Conservation (phyloP, 257 asterid genomes). For the Osmanthus fragrans region DNA sequence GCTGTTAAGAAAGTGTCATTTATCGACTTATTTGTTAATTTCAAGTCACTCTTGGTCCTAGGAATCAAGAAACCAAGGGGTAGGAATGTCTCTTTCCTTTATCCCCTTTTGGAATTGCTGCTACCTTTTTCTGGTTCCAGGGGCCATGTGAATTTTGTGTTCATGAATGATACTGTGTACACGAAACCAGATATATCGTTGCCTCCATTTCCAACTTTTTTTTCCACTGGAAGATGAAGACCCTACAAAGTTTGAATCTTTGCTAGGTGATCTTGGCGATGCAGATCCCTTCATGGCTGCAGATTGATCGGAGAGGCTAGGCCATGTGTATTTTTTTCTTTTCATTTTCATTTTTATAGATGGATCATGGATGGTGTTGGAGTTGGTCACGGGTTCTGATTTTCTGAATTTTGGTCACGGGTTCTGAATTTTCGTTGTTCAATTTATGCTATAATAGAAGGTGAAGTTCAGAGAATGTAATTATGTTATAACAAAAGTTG, state of each 20-base stretch:
- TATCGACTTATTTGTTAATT: neutral
- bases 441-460: constrained; percentile 19
- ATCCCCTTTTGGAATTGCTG: neutral
- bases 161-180: constrained; percentile 70
- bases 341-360: constrained; percentile 5
- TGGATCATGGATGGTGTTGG: constrained; percentile 3
- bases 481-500: constrained; percentile 1
- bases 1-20: neutral
- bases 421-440: constrained; percentile 11
- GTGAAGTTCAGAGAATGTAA: constrained; percentile 22
- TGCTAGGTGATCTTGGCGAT: constrained; percentile 76
- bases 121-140: constrained; percentile 67
- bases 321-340: constrained; percentile 8
- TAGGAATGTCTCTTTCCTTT: too few species aligned
- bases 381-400: constrained; percentile 1
- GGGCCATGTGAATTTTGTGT: constrained; percentile 89
- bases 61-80: neutral
- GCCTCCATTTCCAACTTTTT: constrained; percentile 90
- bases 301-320: constrained; percentile 38
- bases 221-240: constrained; percentile 74
- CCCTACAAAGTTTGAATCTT: constrained; percentile 41
- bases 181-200: constrained; percentile 63
- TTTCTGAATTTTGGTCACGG: constrained; percentile 18
- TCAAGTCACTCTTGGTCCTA: neutral
- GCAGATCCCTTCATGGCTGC: constrained; percentile 89